phyloP scores from a whole-genome alignment of 1,284 basidiomycete species.

The Rhodotorula sp. region DNA sequence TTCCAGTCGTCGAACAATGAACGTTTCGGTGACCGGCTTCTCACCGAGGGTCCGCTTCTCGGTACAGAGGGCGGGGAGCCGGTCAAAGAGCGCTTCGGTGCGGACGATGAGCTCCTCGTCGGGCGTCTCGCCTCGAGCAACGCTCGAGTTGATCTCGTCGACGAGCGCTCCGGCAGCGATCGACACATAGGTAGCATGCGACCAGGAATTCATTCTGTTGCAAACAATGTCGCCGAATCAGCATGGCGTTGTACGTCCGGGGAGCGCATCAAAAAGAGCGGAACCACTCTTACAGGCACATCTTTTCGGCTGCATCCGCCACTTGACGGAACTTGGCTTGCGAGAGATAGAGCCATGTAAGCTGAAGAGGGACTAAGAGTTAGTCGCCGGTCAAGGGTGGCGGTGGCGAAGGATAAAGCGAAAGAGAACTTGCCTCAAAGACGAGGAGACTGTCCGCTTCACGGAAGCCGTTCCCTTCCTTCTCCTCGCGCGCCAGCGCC shows the following conservation, averaged over 20 bases:
- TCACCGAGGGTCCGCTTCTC: constrained; percentile 39
- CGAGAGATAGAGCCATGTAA: constrained; percentile 40
- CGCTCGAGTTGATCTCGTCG: constrained; percentile 25
- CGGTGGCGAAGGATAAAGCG: neutral
- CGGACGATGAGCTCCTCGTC: constrained; percentile 24
- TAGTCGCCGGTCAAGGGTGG: too few species aligned
- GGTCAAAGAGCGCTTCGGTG: constrained; percentile 22
- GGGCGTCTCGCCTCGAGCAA: neutral
- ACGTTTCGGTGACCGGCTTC: constrained; percentile 39
- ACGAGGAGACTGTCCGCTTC: constrained; percentile 43
- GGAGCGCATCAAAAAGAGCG: neutral
- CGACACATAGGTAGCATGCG: constrained; percentile 40
- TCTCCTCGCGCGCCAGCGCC: constrained; percentile 14
- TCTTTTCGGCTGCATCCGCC: constrained; percentile 34
- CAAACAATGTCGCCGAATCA: too few species aligned
- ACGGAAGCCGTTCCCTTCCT: constrained; percentile 32
- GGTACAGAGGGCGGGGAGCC: constrained; percentile 33
- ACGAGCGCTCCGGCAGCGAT: constrained; percentile 37
- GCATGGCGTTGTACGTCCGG: neutral
- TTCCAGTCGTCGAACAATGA: constrained; percentile 32
- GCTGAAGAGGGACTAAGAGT: constrained; percentile 9
- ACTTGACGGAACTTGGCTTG: constrained; percentile 32
- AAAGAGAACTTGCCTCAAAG: constrained; percentile 35
- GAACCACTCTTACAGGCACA: constrained; percentile 20
- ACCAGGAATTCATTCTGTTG: constrained; percentile 38